Base-by-base conservation (phyloP, 257 asterid genomes). In the Cruciata laevipes region DNA sequence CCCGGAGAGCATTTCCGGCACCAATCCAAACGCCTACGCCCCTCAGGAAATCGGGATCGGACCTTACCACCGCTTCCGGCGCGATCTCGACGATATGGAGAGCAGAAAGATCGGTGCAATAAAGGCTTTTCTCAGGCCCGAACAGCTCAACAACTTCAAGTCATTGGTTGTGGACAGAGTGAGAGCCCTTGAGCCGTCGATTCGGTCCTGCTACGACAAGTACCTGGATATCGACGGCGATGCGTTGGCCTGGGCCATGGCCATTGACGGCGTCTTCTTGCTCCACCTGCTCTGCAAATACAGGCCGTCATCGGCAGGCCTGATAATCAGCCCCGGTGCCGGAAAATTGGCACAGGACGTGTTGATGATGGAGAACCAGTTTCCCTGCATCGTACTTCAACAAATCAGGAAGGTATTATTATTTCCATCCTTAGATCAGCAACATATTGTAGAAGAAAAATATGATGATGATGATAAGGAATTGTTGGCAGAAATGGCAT, bases 361-460 rank as follows among this genome's bases (percentile, higher is more conserved):
- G 9, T 1, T 69, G 16, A 77, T 79, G 86, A 53, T 81, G 68
- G 89, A 84, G 76, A 84, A 84, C 33, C 89, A 84, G 74, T 70
- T 84, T 11, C 86, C 89, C 0, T 6, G 7, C 17, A 13, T 69
- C 0, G 53, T 80, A 44, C 71, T 81, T 21, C 3, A 30, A 10
- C 62, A 59, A 27, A 59, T 59, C 40, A 27, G 5, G 62, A 23
- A 57, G 7, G 62, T 33, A 6, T 14, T n/a, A n/a, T n/a, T n/a
- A n/a, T n/a, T n/a, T n/a, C n/a, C n/a, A n/a, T n/a, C n/a, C n/a
- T n/a, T n/a, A n/a, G n/a, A n/a, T n/a, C n/a, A n/a, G n/a, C n/a
- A n/a, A n/a, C n/a, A n/a, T n/a, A n/a, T n/a, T n/a, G n/a, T n/a
- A n/a, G n/a, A n/a, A n/a, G 37, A 1, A 33, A 7, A 2, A 3